Evolutionary conservation across 2,329 filamentous ascomycete genomes (phyloP), one percentile per base, ranked within the genome.

Genomic region (Neonectria magnoliae): DNA sequence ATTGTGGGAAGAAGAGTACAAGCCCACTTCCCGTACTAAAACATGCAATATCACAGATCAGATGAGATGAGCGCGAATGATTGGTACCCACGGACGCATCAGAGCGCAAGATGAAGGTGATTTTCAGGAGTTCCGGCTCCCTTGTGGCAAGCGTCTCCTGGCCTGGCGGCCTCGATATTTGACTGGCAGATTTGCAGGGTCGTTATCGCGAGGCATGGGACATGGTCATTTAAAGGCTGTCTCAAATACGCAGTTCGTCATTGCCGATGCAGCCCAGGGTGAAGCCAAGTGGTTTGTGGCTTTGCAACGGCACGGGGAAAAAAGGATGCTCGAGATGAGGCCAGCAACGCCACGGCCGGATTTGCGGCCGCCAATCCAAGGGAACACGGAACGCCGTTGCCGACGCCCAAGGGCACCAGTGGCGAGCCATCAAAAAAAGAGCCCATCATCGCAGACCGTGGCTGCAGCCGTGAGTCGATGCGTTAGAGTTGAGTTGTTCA

Each of bases 41-140:
- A 66, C n/a, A 71, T 68, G 61, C 64, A 67, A 70, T 61, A 58
- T 29, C 27, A 64, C 38, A 62, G 54, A 47, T 20, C 16, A 50
- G 45, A 55, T 44, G 42, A 22, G 54, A 55, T 47, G 51, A 55
- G 22, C 33, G 47, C 48, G 48, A 53, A 66, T 60, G 33, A 64
- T 65, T 66, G 60, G 65, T 47, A 33, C 29, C 38, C 53, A 25
- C 55, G 29, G 58, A 54, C 56, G 33, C 25, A 59, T 60, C 53
- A 33, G 51, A 51, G 33, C 53, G 41, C 45, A 53, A 42, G 36
- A 36, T 44, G 60, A 53, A 52, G 42, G 53, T 31, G 45, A 66
- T 63, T 53, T 60, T 53, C 25, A 63, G 55, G 52, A 59, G 38
- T 53, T 25, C n/a, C n/a, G 50, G 55, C 27, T 53, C 29, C n/a